Base-by-base conservation (phyloP, 108 stramenopile genomes). In the Schizochytrium sp. region DNA sequence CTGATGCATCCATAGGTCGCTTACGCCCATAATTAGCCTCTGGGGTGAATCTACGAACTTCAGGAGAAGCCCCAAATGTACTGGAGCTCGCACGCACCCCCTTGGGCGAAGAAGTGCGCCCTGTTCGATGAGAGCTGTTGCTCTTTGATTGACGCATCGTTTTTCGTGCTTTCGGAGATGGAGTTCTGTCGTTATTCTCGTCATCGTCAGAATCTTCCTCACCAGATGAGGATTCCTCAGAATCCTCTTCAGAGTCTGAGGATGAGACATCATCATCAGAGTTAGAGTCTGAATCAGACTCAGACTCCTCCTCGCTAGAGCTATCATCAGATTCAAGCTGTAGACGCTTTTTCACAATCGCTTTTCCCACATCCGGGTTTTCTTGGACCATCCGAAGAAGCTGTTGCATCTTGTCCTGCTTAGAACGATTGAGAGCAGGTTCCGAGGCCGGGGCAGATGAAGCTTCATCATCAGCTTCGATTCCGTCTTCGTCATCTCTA, bases 321-420 rank as follows among this genome's bases (percentile, higher is more conserved):
- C 64, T 69, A 7, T 15, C 15, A 1, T 69, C 64, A 2, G 64
- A 69, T 44, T 69, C 64, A 7, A 69, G 40, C 0, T 69, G 64
- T 44, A 69, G 44, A 5, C 64, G 64, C 64, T 69, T 69, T 0
- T 44, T 7, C 64, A 69, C 15, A 44, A 69, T 69, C 0, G 64
- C 12, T 69, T 69, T 69, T 10, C 64, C 64, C 0, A 69, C 19
- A 44, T 69, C 64, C 28, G 64, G 64, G 28, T 69, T 38, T 15
- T 69, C 64, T 15, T 69, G 64, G 2, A 69, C 64, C 64, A 69
- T 69, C 42, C 64, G 64, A 15, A 69, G 64, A 0, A 69, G 64
- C 64, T 69, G 64, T 15, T 69, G 64, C 64, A 69, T 28, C 28
- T 69, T 69, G 8, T 69, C 64, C 44, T 69, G 64, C 64, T 69